Evolutionary conservation across 306 rosid species (phyloP).

Genomic region (Pachyrhizus erosus): DNA sequence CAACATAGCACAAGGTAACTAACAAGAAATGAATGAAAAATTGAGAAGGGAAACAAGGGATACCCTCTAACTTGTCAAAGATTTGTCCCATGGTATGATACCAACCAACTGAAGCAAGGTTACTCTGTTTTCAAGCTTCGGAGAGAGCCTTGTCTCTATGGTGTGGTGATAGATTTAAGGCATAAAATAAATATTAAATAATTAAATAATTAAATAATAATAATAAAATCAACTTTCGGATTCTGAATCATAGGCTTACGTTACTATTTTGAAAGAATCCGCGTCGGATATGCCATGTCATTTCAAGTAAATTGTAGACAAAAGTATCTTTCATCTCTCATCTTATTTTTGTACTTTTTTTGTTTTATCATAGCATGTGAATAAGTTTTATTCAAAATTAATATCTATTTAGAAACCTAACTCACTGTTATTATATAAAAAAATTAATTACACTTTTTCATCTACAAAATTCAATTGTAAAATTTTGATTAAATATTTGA

Average conservation of each 20-base stretch:
- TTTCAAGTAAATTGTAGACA: neutral
- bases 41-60: neutral
- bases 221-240: neutral
- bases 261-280: neutral
- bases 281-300: neutral
- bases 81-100: slow-evolving; percentile 62
- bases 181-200: neutral
- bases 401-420: no score
- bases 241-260: neutral
- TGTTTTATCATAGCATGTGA: no score
- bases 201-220: neutral
- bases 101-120: neutral
- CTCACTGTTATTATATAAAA: no score
- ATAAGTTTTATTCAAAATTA: no score
- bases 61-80: slow-evolving; percentile 63
- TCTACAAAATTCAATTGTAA: no score
- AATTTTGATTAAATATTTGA: no score
- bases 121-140: neutral
- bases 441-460: no score
- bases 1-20: neutral
- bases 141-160: neutral
- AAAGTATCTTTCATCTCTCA: neutral
- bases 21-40: neutral
- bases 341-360: no score
- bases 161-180: neutral